phyloP scores from a whole-genome alignment of 345 rosid genomes.

The Diplotaxis tenuifolia region DNA sequence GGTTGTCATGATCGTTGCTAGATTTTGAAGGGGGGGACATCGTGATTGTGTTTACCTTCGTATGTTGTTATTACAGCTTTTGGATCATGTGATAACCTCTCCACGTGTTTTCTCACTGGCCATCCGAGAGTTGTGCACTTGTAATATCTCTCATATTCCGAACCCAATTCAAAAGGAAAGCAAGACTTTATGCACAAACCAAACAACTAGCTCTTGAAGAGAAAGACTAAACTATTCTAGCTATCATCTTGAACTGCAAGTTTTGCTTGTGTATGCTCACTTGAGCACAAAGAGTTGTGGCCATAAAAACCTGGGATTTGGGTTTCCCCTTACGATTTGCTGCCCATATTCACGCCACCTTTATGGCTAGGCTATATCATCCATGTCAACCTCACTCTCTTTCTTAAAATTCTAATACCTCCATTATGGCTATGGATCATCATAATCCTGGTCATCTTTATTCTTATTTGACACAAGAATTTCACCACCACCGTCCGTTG shows the following conservation, averaged over 20 bases:
- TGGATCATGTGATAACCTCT: no score
- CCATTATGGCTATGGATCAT: constrained; percentile 76
- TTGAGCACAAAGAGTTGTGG: no score
- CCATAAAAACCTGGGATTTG: constrained; percentile 93
- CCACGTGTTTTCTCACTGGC: no score
- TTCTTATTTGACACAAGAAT: constrained; percentile 34
- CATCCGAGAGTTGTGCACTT: constrained; percentile 94
- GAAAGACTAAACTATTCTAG: not conserved
- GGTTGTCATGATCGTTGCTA: no score
- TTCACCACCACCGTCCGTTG: constrained; percentile 58
- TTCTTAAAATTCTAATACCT: constrained; percentile 22
- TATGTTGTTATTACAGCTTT: no score
- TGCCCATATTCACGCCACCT: constrained; percentile 99
- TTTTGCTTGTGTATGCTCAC: not conserved
- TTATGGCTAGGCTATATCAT: no score
- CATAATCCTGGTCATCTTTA: constrained; percentile 62
- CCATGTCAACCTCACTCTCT: constrained; percentile 91
- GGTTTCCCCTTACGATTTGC: constrained; percentile 96
- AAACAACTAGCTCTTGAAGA: not conserved
- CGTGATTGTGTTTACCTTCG: constrained; percentile 96
- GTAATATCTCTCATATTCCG: constrained; percentile 99
- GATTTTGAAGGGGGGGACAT: no score
- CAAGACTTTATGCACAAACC: constrained; percentile 10
- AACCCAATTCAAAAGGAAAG: no score
- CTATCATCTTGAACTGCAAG: no score